Evolutionary conservation across 495 filamentous ascomycete species (phyloP).

Genomic region (Penicillium canariense): DNA sequence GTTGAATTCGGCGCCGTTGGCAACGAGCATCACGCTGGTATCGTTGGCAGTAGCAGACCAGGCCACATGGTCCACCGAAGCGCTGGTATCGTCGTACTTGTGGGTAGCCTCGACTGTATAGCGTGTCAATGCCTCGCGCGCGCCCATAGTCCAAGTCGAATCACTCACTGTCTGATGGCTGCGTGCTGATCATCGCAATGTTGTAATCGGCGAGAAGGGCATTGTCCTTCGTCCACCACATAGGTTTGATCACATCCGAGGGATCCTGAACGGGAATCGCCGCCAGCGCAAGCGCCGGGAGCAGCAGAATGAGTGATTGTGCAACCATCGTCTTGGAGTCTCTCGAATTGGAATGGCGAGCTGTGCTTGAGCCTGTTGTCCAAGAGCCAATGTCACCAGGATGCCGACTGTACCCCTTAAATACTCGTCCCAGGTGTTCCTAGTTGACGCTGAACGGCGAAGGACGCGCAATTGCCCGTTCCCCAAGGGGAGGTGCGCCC

Average conservation of each 20-base stretch:
- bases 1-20: slow-evolving; percentile 9
- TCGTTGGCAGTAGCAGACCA: slow-evolving; percentile 20
- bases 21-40: slow-evolving; percentile 16
- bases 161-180: slow-evolving; percentile 11
- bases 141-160: no score
- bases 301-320: slow-evolving; percentile 4
- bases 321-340: neutral
- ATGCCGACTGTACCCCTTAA: neutral
- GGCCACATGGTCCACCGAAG: slow-evolving; percentile 9
- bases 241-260: slow-evolving; percentile 13
- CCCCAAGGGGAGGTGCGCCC: neutral
- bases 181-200: slow-evolving; percentile 5
- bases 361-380: neutral
- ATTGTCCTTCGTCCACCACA: slow-evolving; percentile 11
- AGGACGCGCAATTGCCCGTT: slow-evolving; percentile 1
- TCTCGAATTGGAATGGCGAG: neutral
- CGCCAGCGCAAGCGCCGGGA: slow-evolving; percentile 11
- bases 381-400: neutral
- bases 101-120: slow-evolving; percentile 10
- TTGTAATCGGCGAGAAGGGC: slow-evolving; percentile 15
- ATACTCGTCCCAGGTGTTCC: neutral
- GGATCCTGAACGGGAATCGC: slow-evolving; percentile 16
- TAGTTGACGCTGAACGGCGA: neutral
- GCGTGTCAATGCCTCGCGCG: no score
- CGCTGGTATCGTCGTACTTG: slow-evolving; percentile 3